Base-by-base conservation (phyloP, 2,329 filamentous ascomycete species). In the Claviceps digitariae region DNA sequence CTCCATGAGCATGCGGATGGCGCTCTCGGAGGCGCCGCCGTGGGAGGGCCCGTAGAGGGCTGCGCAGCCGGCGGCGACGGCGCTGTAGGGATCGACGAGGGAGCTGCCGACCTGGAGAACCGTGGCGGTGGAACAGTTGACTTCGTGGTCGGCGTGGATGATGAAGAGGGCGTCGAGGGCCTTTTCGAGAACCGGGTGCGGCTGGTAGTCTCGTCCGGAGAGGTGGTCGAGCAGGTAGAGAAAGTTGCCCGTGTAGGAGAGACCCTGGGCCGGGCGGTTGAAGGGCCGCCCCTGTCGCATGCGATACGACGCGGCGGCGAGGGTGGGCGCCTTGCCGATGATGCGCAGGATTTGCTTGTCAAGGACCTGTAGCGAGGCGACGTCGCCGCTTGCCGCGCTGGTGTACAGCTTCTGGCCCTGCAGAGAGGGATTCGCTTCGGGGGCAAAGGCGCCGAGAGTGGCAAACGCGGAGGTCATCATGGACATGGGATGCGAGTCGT, bases 81-180 rank as follows among this genome's bases (percentile, higher is more conserved):
- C 69, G 57, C 73, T 77, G 55, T 69, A 79, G 0, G 78, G 77
- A 58, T 81, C 79, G 0, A 79, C 73, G 12, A 81, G 63, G 0
- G 75, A 76, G 53, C 73, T 77, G 8, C 78, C 76, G 21, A 79
- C 76, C 54, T 80, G 75, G 17, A 81, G 65, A 34, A 78, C 71
- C 1, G 77, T 75, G 1, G 78, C 76, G 0, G 77, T 79, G 2
- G 75, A 76, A 59, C 76, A 74, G 57, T 79, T 79, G 62, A 81
- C 75, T 55, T 79, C 79, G 60, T 82, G 78, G 58, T 82, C 78
- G 2, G 76, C 74, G 57, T 79, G 76, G 25, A 81, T 70, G 52
- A 79, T 74, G 59, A 77, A 77, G 2, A 81, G 69, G 6, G 71
- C 69, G 52, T 79, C 74, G 17, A 81, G 64, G n/a, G 71, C 71